These are phyloP conservation scores for Pinus tabuliformis DNA, from an alignment of 75 land plant species.

Conservation along the genomic window DNA sequence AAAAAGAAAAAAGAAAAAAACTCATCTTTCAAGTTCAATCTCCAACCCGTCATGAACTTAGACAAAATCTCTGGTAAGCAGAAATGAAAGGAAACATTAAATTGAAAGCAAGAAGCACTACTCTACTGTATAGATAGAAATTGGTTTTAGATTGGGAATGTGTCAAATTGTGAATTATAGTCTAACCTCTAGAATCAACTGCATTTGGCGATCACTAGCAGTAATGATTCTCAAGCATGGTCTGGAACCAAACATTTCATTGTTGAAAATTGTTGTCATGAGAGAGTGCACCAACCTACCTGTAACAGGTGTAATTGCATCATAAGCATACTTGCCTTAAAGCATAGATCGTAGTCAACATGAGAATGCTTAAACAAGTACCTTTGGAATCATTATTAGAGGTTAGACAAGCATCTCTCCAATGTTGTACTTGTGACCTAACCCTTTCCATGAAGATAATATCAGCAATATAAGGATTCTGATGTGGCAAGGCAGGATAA, in stretches of 20 bases:
- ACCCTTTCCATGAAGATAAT: constrained; percentile 55
- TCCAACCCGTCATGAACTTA: neutral
- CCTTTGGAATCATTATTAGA: constrained; percentile 25
- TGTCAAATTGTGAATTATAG: neutral
- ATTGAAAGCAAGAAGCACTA: neutral
- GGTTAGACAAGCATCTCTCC: constrained; percentile 48
- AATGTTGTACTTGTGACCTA: constrained; percentile 50
- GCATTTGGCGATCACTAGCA: constrained; percentile 51
- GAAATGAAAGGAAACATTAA: neutral
- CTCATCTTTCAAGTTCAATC: neutral
- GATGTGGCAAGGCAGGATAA: constrained; percentile 11
- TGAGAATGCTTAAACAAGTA: constrained; percentile 1
- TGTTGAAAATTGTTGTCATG: constrained; percentile 30
- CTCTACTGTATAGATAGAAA: neutral
- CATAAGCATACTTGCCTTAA: neutral
- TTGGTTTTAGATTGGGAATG: neutral
- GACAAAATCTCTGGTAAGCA: neutral
- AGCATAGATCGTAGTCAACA: neutral
- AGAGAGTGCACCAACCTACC: constrained; percentile 35
- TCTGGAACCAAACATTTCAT: constrained; percentile 51
- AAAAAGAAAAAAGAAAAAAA: too few relatives aligned
- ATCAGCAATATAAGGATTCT: constrained; percentile 43
- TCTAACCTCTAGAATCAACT: constrained; percentile 42
- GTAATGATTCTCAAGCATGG: constrained; percentile 52
- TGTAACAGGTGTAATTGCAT: constrained; percentile 12